phyloP scores from a whole-genome alignment of 192 early-diverging fungal genomes.

The Backusella liffmaniae region DNA sequence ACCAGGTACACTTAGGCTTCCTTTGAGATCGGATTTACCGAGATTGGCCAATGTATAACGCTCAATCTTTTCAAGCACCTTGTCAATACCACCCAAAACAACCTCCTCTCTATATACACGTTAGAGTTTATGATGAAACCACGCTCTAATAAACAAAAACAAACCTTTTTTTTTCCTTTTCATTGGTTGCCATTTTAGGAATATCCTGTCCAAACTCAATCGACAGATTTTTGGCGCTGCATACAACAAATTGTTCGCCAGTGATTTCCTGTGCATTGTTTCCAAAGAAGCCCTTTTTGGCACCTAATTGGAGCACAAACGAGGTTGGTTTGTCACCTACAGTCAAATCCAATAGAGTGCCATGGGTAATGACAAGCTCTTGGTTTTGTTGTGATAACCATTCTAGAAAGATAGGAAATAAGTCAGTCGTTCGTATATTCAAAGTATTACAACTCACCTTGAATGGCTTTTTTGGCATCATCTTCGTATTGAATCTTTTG shows the following conservation, averaged over 20 bases:
- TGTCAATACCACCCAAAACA: conserved; percentile 44
- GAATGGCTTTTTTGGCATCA: conserved; percentile 2
- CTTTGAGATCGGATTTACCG: conserved; percentile 38
- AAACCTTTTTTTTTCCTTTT: neutral
- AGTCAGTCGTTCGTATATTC: neutral
- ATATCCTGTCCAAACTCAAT: conserved; percentile 16
- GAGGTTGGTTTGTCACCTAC: conserved; percentile 21
- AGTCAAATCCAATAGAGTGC: conserved; percentile 32
- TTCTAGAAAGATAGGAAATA: neutral
- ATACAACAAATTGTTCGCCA: conserved; percentile 4
- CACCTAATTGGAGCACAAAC: conserved; percentile 40
- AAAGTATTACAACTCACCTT: conserved; percentile 5
- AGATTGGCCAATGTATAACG: conserved; percentile 44
- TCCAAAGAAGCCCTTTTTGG: conserved; percentile 29
- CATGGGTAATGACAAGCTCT: conserved; percentile 43
- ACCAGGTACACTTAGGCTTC: conserved; percentile 31
- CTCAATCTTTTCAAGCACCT: conserved; percentile 33
- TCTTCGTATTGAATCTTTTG: conserved; percentile 18
- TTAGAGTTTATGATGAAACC: neutral
- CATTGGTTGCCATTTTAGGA: neutral
- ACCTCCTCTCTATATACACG: conserved; percentile 20
- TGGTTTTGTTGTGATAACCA: conserved; percentile 2
- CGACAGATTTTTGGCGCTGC: neutral
- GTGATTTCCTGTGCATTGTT: neutral
- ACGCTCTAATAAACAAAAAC: neutral